Evolutionary conservation across 371 early-diverging fungal species (phyloP).

Genomic region (Mortierella sp.): DNA sequence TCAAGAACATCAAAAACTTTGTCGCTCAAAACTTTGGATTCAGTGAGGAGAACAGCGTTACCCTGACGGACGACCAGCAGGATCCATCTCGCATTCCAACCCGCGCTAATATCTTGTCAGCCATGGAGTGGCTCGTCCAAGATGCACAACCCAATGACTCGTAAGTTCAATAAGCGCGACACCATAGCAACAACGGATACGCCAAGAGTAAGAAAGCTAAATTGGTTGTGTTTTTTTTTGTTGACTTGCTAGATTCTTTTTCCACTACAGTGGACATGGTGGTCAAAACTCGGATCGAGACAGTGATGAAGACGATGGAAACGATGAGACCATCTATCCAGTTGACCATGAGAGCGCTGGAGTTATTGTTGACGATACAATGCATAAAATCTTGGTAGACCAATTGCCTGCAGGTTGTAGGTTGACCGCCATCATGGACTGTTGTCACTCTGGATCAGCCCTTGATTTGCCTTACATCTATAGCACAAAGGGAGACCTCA

Average conservation of each 20-base stretch:
- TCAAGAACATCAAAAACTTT: constrained; percentile 83
- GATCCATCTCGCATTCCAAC: constrained; percentile 81
- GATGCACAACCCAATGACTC: constrained; percentile 89
- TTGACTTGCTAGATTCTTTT: constrained; percentile 69
- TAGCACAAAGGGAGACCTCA: constrained; percentile 76
- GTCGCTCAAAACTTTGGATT: constrained; percentile 75
- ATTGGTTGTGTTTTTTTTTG: neutral
- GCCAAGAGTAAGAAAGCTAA: neutral
- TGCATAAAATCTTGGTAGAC: constrained; percentile 85
- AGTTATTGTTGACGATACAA: constrained; percentile 88
- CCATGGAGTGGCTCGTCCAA: constrained; percentile 92
- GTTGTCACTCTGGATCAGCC: constrained; percentile 90
- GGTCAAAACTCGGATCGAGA: constrained; percentile 71
- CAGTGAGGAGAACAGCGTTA: constrained; percentile 78
- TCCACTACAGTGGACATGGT: constrained; percentile 96
- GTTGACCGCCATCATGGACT: constrained; percentile 91
- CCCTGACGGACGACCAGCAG: constrained; percentile 89
- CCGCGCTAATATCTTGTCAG: constrained; percentile 83
- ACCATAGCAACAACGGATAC: neutral
- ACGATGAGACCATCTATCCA: constrained; percentile 88
- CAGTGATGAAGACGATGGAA: constrained; percentile 91
- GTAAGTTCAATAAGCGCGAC: constrained; percentile 53
- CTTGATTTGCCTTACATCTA: constrained; percentile 93
- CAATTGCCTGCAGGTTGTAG: constrained; percentile 89
- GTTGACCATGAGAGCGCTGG: constrained; percentile 86